phyloP scores from a whole-genome alignment of 2,329 filamentous ascomycete genomes.

The Cercospora nicotianae region DNA sequence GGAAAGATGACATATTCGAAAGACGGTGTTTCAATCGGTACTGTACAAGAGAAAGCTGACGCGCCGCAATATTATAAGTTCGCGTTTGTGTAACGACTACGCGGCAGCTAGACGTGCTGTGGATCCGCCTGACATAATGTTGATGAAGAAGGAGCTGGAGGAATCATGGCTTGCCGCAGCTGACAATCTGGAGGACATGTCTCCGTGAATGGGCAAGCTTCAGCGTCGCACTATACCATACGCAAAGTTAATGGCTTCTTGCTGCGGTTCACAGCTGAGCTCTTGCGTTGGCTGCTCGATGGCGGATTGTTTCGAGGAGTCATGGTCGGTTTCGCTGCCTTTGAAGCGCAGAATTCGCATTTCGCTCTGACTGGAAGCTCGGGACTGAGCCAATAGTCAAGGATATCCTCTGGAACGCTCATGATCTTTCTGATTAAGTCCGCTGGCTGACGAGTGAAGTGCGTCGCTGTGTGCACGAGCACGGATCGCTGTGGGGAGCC shows the following conservation, averaged over 20 bases:
- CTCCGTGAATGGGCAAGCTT: neutral
- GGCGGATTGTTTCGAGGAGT: too few relatives aligned
- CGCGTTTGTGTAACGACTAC: neutral
- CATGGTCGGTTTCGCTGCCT: too few relatives aligned
- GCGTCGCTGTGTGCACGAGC: neutral
- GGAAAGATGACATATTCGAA: slow-evolving; percentile 37
- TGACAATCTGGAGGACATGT: neutral
- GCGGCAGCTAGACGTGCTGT: neutral
- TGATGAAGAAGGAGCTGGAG: neutral
- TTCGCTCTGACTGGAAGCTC: neutral
- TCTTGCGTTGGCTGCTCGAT: neutral
- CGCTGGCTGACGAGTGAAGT: neutral
- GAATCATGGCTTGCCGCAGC: neutral
- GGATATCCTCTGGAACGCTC: too few relatives aligned
- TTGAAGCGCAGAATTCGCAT: neutral
- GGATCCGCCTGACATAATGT: neutral
- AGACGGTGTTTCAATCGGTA: neutral
- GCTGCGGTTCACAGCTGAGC: neutral
- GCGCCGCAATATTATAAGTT: neutral
- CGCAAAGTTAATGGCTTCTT: neutral
- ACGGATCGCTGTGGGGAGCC: neutral
- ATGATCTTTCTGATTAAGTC: neutral
- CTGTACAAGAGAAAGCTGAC: neutral
- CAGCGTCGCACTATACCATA: neutral
- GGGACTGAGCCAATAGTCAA: neutral